Evolutionary conservation across 202 grass and related monocot species (phyloP).

Genomic region (Panicum hallii): DNA sequence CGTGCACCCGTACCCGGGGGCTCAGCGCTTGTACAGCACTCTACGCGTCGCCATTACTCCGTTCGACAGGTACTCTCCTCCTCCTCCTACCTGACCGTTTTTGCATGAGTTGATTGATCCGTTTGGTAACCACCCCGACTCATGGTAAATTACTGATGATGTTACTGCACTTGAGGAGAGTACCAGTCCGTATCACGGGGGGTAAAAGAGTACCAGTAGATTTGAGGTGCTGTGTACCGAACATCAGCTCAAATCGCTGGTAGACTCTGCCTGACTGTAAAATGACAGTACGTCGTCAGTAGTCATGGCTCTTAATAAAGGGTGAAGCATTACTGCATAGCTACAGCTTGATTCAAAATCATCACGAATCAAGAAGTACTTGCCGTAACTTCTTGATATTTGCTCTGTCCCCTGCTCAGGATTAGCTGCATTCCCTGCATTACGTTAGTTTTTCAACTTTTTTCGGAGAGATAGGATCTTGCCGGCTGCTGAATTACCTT

Average conservation of each 20-base stretch:
- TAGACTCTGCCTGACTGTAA: conserved; percentile 25
- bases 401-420: background rate
- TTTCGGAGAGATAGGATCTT: background rate
- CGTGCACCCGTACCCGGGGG: background rate
- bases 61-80: background rate
- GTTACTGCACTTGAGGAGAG: background rate
- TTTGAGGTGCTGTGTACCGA: background rate
- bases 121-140: background rate
- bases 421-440: background rate
- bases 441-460: background rate
- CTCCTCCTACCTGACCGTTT: background rate
- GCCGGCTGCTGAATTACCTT: background rate
- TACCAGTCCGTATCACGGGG: background rate
- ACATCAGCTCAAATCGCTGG: conserved; percentile 9
- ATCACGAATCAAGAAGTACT: background rate
- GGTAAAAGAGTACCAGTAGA: too few species aligned
- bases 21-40: background rate
- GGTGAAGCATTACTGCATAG: background rate
- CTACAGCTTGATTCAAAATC: background rate
- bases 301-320: background rate
- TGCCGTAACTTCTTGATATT: background rate
- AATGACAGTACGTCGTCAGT: background rate
- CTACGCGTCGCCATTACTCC: conserved; percentile 9
- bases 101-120: background rate
- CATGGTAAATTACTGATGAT: background rate